Percentiles rank a stretch among this genome's conserved stretches.
Conservation (phyloP, 768 basidiomycete species). For the Cubamyces lactineus region DNA sequence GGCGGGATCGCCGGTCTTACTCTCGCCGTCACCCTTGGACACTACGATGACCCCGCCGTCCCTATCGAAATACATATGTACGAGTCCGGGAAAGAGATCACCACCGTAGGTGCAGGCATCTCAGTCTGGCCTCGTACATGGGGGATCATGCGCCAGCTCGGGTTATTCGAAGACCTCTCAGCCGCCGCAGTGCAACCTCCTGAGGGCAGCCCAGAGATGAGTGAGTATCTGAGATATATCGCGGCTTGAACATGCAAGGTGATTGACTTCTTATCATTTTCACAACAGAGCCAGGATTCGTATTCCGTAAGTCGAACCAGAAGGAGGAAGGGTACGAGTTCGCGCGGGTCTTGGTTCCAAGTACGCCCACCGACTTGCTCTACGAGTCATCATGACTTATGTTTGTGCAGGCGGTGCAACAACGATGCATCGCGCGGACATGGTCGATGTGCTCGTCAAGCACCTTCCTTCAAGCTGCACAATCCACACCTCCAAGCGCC, state of each 20-base stretch:
- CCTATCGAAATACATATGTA: conserved; percentile 40
- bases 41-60: conserved; percentile 40
- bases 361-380: conserved; percentile 19
- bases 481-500: conserved; percentile 30
- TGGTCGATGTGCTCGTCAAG: conserved; percentile 29
- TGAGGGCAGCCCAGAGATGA: not conserved
- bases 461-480: conserved; percentile 25
- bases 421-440: conserved; percentile 33
- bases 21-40: conserved; percentile 44
- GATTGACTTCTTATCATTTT: not conserved
- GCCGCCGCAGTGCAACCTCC: conserved; percentile 23
- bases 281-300: conserved; percentile 27
- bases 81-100: conserved; percentile 47
- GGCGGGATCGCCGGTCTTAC: conserved; percentile 48
- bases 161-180: conserved; percentile 34
- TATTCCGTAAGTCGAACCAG: conserved; percentile 29
- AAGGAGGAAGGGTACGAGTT: conserved; percentile 26
- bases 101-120: conserved; percentile 46
- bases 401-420: conserved; percentile 27
- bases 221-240: not conserved
- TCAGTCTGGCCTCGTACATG: conserved; percentile 51
- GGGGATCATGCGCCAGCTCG: conserved; percentile 48
- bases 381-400: not conserved
- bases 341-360: conserved; percentile 28
- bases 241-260: not conserved